Evolutionary conservation across 2,329 filamentous ascomycete species (phyloP).

Genomic region (Fusarium miscanthi): DNA sequence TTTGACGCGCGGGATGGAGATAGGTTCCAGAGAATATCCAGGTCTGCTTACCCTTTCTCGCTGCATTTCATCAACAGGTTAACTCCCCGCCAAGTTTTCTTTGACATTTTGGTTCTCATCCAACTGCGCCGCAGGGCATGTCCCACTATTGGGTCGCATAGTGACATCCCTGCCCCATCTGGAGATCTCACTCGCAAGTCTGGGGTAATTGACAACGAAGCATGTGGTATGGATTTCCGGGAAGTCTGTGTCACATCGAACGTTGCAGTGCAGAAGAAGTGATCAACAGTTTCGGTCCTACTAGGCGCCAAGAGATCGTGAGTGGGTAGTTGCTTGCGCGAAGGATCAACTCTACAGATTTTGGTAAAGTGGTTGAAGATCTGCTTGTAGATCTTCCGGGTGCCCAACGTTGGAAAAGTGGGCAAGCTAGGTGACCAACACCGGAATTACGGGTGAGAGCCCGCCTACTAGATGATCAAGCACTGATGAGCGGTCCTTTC

Average conservation of each 20-base stretch:
- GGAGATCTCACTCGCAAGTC: background rate
- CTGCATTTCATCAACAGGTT: too few relatives aligned
- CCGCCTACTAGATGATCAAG: background rate
- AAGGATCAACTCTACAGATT: background rate
- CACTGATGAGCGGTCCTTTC: too few relatives aligned
- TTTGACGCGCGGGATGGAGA: background rate
- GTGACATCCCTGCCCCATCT: background rate
- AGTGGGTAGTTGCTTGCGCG: too few relatives aligned
- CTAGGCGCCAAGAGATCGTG: background rate
- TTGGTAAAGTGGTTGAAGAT: background rate
- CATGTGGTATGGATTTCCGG: background rate
- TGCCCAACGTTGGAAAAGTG: background rate
- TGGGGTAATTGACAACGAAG: background rate
- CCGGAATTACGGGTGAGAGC: background rate
- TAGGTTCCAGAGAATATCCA: accelerated
- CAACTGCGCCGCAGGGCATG: background rate
- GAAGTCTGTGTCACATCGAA: background rate
- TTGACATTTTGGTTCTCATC: background rate
- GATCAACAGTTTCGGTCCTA: background rate
- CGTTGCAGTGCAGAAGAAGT: background rate
- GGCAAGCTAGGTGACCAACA: too few relatives aligned
- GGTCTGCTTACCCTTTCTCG: background rate
- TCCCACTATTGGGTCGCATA: conserved; percentile 3
- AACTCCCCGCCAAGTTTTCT: background rate
- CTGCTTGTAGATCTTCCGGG: background rate